These are phyloP conservation scores for Plasmodium vivax DNA, from an alignment of 169 alveolate species.

Conservation along the genomic window DNA sequence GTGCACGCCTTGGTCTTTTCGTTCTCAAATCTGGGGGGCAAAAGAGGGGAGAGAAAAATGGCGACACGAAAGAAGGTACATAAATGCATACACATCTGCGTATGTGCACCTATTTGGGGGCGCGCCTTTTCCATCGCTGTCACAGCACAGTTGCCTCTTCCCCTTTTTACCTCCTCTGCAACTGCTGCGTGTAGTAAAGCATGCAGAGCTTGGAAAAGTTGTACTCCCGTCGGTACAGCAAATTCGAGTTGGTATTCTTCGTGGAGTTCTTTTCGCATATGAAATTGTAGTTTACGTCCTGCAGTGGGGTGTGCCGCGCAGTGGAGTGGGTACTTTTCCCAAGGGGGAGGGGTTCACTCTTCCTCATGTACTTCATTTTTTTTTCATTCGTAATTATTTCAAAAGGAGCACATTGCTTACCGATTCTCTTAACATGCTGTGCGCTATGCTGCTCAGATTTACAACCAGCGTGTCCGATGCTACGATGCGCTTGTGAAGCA, in stretches of 20 bases:
- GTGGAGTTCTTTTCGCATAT: constrained; percentile 7
- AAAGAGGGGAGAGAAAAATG: neutral
- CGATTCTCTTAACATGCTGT: constrained; percentile 15
- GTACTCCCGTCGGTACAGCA: constrained; percentile 52
- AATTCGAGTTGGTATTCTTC: constrained; percentile 1
- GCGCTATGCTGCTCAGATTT: constrained; percentile 63
- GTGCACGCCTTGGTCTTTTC: constrained; percentile 63
- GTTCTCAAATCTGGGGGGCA: constrained; percentile 22
- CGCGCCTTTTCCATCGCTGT: neutral
- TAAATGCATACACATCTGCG: neutral
- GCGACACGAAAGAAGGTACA: neutral
- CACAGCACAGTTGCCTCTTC: neutral
- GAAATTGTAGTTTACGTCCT: constrained; percentile 42
- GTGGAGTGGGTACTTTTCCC: neutral
- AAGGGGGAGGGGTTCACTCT: neutral
- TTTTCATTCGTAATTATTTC: neutral
- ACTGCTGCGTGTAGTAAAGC: constrained; percentile 57
- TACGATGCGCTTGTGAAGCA: constrained; percentile 27
- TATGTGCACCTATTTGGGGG: neutral
- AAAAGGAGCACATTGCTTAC: constrained; percentile 10
- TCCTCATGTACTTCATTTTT: neutral
- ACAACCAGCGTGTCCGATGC: constrained; percentile 37
- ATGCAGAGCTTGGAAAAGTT: constrained; percentile 63
- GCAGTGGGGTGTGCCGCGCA: neutral
- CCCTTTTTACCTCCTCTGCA: constrained; percentile 40